phyloP scores from a whole-genome alignment of 2,329 filamentous ascomycete species.

The Fusarium nisikadoi region DNA sequence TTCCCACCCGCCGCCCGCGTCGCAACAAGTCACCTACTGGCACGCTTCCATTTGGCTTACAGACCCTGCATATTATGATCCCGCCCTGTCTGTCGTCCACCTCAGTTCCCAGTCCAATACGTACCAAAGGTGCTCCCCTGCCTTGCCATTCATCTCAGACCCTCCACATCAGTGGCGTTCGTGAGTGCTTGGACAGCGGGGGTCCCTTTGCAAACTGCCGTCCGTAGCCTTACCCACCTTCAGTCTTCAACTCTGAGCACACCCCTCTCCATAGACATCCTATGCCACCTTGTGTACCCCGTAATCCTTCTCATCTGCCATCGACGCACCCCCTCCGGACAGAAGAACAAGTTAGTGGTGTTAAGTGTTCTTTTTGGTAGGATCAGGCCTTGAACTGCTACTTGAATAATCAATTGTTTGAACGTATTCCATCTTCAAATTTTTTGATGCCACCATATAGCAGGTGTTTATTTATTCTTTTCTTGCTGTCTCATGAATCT shows the following conservation, averaged over 20 bases:
- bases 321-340: constrained; percentile 37
- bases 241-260: constrained; percentile 22
- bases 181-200: constrained; percentile 39
- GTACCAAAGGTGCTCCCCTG: constrained; percentile 15
- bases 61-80: constrained; percentile 47
- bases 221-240: constrained; percentile 47
- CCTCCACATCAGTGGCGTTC: constrained; percentile 48
- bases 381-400: constrained; percentile 38
- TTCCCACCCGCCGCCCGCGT: constrained; percentile 38
- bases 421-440: neutral
- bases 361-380: constrained; percentile 12
- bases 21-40: constrained; percentile 36
- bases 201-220: constrained; percentile 47
- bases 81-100: constrained; percentile 40
- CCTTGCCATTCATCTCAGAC: constrained; percentile 45
- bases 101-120: constrained; percentile 43
- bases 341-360: constrained; percentile 5
- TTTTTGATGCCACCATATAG: neutral
- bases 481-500: constrained; percentile 8
- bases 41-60: constrained; percentile 36
- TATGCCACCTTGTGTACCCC: constrained; percentile 32
- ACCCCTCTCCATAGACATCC: constrained; percentile 30
- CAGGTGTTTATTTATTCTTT: neutral
- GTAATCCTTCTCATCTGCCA: constrained; percentile 34
- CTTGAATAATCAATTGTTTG: constrained; percentile 1